Evolutionary conservation across 371 early-diverging fungal species (phyloP).

Genomic region (Rhizomucor pusillus): DNA sequence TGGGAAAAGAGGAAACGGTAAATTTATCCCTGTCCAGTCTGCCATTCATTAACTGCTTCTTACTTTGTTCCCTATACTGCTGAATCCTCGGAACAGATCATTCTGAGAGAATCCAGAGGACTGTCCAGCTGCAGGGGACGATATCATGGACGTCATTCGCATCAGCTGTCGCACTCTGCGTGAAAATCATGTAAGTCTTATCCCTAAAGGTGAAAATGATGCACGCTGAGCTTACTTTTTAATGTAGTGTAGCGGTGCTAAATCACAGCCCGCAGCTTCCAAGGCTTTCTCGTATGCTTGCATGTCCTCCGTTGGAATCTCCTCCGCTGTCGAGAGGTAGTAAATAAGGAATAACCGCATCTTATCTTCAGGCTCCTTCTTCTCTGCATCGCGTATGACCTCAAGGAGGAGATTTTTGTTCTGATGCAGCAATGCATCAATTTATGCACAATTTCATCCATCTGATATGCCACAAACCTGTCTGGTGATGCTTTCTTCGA

Average conservation of each 20-base stretch:
- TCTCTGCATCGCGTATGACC: slow-evolving; percentile 73
- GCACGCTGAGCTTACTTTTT: slow-evolving; percentile 57
- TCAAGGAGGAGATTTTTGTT: slow-evolving; percentile 82
- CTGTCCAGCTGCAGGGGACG: slow-evolving; percentile 47
- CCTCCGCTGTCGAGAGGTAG: slow-evolving; percentile 73
- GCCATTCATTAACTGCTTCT: neutral
- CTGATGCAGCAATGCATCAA: slow-evolving; percentile 16
- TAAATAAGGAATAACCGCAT: slow-evolving; percentile 87
- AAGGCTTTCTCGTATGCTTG: slow-evolving; percentile 81
- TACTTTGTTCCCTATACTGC: slow-evolving; percentile 86
- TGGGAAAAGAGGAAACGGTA: slow-evolving; percentile 29
- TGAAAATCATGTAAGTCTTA: neutral
- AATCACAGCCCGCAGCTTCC: slow-evolving; percentile 69
- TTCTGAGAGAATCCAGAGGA: slow-evolving; percentile 50
- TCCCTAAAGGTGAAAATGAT: neutral
- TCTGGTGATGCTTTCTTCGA: slow-evolving; percentile 85
- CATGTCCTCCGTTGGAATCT: slow-evolving; percentile 76
- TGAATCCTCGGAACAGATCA: slow-evolving; percentile 65
- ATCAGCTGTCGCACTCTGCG: slow-evolving; percentile 66
- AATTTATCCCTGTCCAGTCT: neutral
- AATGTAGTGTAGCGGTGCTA: slow-evolving; percentile 75
- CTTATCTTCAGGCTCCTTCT: slow-evolving; percentile 85
- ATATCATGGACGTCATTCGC: slow-evolving; percentile 64
- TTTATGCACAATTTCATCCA: neutral
- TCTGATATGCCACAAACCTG: slow-evolving; percentile 41